Evolutionary conservation across 768 basidiomycete genomes (phyloP).

Genomic region (Fistulinella prunicolor): DNA sequence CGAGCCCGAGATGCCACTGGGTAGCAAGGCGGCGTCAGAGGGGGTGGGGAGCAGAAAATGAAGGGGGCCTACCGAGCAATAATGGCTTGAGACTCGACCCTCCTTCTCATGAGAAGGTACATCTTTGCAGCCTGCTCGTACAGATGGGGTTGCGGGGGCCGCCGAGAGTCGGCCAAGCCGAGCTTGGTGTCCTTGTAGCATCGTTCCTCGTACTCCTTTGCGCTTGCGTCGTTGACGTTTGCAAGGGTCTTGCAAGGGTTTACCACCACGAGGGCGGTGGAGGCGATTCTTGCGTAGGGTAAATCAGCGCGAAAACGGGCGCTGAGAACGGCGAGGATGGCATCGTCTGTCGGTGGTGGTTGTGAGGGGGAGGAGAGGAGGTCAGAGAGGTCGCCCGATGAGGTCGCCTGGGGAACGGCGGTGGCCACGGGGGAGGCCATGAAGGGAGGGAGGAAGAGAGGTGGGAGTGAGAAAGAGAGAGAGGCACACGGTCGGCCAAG

Average conservation of each 20-base stretch:
- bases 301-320: conserved; percentile 58
- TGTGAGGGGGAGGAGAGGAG: conserved; percentile 39
- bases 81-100: conserved; percentile 51
- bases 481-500: no score
- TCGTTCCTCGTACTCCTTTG: conserved; percentile 54
- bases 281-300: conserved; percentile 50
- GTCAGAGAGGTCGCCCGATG: conserved; percentile 49
- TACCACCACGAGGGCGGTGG: conserved; percentile 51
- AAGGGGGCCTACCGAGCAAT: conserved; percentile 46
- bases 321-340: conserved; percentile 51
- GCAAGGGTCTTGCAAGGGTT: conserved; percentile 60
- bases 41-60: conserved; percentile 8
- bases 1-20: conserved; percentile 62
- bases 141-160: conserved; percentile 53
- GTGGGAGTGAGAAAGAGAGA: conserved; percentile 9
- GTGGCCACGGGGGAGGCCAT: conserved; percentile 41
- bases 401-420: conserved; percentile 35
- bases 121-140: conserved; percentile 62
- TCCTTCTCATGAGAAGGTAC: conserved; percentile 57
- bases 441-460: conserved; percentile 12
- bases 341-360: conserved; percentile 54
- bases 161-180: conserved; percentile 33
- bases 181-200: conserved; percentile 53
- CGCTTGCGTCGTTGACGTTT: conserved; percentile 54
- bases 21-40: conserved; percentile 13